These are phyloP conservation scores for Serendipita sp. DNA, from an alignment of 768 basidiomycete genomes.

Conservation along the genomic window DNA sequence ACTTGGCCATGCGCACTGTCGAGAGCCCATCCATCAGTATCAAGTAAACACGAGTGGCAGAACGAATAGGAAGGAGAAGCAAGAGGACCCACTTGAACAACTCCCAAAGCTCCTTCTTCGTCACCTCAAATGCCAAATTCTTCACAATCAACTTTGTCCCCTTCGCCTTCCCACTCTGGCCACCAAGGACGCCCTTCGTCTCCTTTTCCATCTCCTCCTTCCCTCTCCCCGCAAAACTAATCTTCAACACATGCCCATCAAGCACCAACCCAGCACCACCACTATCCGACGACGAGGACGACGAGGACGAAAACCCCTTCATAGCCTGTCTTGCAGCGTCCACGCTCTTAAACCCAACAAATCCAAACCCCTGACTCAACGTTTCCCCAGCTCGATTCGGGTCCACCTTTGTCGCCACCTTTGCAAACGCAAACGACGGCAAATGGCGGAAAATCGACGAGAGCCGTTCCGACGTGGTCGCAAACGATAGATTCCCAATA, in stretches of 20 bases:
- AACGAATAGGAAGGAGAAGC: neutral
- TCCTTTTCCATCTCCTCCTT: conserved; percentile 37
- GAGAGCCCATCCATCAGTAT: neutral
- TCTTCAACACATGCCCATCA: conserved; percentile 72
- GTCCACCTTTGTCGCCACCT: conserved; percentile 82
- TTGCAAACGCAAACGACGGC: conserved; percentile 70
- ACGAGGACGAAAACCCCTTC: conserved; percentile 41
- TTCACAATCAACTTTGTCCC: conserved; percentile 96
- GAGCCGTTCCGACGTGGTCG: conserved; percentile 67
- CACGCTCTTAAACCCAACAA: conserved; percentile 70
- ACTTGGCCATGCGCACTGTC: conserved; percentile 74
- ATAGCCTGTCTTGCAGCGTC: conserved; percentile 62
- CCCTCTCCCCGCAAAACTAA: conserved; percentile 78
- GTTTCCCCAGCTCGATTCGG: conserved; percentile 32
- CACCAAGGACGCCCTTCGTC: conserved; percentile 24
- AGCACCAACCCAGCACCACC: conserved; percentile 27
- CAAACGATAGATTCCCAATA: conserved; percentile 89
- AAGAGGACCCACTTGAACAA: conserved; percentile 60
- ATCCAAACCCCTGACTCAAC: conserved; percentile 93
- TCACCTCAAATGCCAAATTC: conserved; percentile 95
- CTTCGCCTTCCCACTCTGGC: conserved; percentile 32
- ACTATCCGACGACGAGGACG: neutral
- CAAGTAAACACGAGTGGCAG: conserved; percentile 6
- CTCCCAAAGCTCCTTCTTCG: conserved; percentile 80
- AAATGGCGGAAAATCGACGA: conserved; percentile 53